phyloP scores from a whole-genome alignment of 345 rosid species.

The Eucalyptus marginata region DNA sequence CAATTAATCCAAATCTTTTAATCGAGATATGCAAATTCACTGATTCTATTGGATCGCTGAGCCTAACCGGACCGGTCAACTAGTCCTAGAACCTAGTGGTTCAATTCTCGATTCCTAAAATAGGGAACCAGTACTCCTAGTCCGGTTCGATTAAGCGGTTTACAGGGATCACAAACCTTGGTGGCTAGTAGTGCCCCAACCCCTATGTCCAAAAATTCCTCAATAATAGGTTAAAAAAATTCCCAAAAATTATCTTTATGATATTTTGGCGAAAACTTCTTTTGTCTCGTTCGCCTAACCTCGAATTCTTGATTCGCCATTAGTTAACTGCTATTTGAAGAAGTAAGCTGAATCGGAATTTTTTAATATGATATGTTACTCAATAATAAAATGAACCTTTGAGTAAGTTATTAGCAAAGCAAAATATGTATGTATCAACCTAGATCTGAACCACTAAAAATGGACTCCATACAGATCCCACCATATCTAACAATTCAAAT shows the following conservation, averaged over 20 bases:
- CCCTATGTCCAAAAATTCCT: neutral
- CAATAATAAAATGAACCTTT: neutral
- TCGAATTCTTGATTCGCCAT: neutral
- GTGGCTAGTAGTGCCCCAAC: neutral
- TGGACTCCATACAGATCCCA: neutral
- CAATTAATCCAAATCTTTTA: neutral
- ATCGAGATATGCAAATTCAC: neutral
- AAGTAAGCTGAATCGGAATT: neutral
- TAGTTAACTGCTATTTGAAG: neutral
- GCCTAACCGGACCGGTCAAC: accelerated
- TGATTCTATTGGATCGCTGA: neutral
- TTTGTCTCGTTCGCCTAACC: neutral
- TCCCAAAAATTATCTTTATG: neutral
- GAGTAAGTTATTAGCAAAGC: neutral
- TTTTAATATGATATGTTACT: neutral
- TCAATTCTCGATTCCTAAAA: accelerated
- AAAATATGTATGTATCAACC: neutral
- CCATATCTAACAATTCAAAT: neutral
- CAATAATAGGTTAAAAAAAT: neutral
- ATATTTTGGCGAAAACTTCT: neutral
- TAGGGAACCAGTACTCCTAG: neutral
- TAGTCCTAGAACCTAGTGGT: no score
- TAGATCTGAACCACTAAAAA: neutral
- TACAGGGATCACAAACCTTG: neutral
- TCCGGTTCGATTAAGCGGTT: accelerated